Conservation (phyloP, 306 rosid genomes). For the Albizia julibrissin region DNA sequence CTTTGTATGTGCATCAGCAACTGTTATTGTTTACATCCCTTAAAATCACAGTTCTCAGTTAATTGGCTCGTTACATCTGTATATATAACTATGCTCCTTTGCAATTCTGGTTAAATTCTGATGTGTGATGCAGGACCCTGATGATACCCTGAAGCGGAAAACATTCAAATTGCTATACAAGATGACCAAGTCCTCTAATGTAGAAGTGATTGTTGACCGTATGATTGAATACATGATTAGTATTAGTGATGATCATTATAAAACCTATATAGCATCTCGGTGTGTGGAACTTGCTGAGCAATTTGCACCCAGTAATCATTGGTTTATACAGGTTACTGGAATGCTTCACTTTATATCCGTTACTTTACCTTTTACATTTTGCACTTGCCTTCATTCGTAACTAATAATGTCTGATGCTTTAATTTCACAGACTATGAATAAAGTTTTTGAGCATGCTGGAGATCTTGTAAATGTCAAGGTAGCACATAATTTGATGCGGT, state of each 20-base stretch:
- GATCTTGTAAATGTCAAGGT: conserved; percentile 95
- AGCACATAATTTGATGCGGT: conserved; percentile 95
- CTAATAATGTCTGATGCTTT: conserved; percentile 20
- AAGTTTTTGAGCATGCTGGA: conserved; percentile 99
- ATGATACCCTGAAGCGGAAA: conserved; percentile 93
- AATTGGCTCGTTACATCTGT: conserved; percentile 16
- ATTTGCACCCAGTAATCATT: conserved; percentile 94
- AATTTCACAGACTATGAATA: conserved; percentile 86
- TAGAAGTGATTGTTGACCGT: conserved; percentile 95
- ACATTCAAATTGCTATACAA: conserved; percentile 86
- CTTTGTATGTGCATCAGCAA: not conserved
- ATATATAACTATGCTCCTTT: conserved; percentile 14
- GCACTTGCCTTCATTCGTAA: not conserved
- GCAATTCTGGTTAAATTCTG: conserved; percentile 27
- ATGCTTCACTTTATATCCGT: conserved; percentile 21
- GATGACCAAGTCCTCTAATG: conserved; percentile 98
- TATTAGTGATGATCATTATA: conserved; percentile 85
- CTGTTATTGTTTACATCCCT: not conserved
- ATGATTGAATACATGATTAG: conserved; percentile 93
- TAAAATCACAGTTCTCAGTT: not conserved
- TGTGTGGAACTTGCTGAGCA: conserved; percentile 98
- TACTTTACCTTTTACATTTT: conserved; percentile 8
- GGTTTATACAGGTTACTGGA: conserved; percentile 92
- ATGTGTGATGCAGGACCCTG: conserved; percentile 78
- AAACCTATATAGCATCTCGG: conserved; percentile 91